Conservation (phyloP, 106 monocot genomes). For the Dendrobium chrysotoxum region DNA sequence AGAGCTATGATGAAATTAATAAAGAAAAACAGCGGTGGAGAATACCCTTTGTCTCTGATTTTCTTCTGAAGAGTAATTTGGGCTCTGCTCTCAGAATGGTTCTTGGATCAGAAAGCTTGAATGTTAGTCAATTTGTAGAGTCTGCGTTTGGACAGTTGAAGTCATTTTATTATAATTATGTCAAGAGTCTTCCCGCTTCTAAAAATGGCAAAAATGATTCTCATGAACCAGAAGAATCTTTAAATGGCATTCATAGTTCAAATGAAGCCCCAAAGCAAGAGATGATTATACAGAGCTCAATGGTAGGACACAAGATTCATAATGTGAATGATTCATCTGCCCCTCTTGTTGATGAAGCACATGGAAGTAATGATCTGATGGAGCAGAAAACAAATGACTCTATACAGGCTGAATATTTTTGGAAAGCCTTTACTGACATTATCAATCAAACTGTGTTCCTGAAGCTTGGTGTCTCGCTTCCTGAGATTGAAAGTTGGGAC, state of each 20-base stretch:
- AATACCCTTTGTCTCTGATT: slow-evolving; percentile 82
- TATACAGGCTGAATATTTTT: slow-evolving; percentile 45
- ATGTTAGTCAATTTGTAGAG: slow-evolving; percentile 73
- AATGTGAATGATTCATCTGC: slow-evolving; percentile 4
- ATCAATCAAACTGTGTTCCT: slow-evolving; percentile 44
- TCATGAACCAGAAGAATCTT: slow-evolving; percentile 7
- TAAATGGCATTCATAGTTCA: slow-evolving; percentile 8
- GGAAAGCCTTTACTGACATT: slow-evolving; percentile 46
- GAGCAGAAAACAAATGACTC: not conserved
- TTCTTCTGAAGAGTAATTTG: slow-evolving; percentile 60
- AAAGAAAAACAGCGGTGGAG: slow-evolving; percentile 82
- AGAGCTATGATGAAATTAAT: slow-evolving; percentile 66
- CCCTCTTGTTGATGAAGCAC: slow-evolving; percentile 3
- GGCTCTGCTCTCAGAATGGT: slow-evolving; percentile 51
- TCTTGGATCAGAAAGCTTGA: slow-evolving; percentile 73
- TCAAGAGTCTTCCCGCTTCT: slow-evolving; percentile 3
- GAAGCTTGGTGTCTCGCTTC: slow-evolving; percentile 71
- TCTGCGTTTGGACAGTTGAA: slow-evolving; percentile 84
- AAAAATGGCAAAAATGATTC: slow-evolving; percentile 6
- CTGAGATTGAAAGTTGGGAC: slow-evolving; percentile 45
- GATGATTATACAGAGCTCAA: too few species aligned
- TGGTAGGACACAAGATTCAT: too few species aligned
- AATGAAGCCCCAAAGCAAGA: slow-evolving; percentile 17
- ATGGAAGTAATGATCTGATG: slow-evolving; percentile 1
- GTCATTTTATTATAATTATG: slow-evolving; percentile 21